Evolutionary conservation across 2,329 filamentous ascomycete species (phyloP).

Genomic region (Dichotomopilus funicola): DNA sequence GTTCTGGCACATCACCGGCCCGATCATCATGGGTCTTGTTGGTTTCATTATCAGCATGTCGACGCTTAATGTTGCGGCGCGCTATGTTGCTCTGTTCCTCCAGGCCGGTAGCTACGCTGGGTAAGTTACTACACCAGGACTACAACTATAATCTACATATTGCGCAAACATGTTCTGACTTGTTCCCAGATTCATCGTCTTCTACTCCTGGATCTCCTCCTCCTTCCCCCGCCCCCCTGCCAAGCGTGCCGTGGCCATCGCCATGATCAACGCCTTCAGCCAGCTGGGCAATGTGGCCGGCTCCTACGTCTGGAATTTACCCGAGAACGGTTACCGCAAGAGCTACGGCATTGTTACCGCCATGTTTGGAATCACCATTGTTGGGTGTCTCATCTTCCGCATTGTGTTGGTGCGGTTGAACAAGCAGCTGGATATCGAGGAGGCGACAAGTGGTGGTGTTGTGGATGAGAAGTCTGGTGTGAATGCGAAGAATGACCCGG

Average conservation of each 20-base stretch:
- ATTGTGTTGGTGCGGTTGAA: slow-evolving; percentile 42
- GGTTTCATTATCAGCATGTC: slow-evolving; percentile 57
- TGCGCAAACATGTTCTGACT: neutral
- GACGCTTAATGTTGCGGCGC: slow-evolving; percentile 48
- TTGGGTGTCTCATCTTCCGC: slow-evolving; percentile 45
- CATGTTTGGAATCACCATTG: slow-evolving; percentile 56
- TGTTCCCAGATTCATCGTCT: slow-evolving; percentile 40
- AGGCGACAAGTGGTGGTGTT: slow-evolving; percentile 16
- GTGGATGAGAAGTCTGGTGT: too few species aligned
- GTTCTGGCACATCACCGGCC: slow-evolving; percentile 53
- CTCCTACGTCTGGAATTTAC: slow-evolving; percentile 56
- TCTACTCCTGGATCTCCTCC: slow-evolving; percentile 53
- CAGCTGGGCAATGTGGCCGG: slow-evolving; percentile 55
- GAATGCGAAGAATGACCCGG: slow-evolving; percentile 17
- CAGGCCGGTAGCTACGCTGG: slow-evolving; percentile 51
- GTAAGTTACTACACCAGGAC: neutral
- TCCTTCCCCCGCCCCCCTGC: slow-evolving; percentile 53
- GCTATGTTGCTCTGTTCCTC: slow-evolving; percentile 55
- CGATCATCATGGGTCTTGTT: slow-evolving; percentile 45
- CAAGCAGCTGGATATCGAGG: slow-evolving; percentile 27
- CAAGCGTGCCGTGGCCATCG: slow-evolving; percentile 55
- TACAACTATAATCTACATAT: neutral
- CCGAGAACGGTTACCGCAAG: slow-evolving; percentile 54
- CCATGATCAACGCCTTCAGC: slow-evolving; percentile 53
- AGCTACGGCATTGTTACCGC: slow-evolving; percentile 59